Evolutionary conservation across 2,329 filamentous ascomycete genomes (phyloP), one percentile per base, ranked within the genome.

Genomic region (Botrytis pseudocinerea): DNA sequence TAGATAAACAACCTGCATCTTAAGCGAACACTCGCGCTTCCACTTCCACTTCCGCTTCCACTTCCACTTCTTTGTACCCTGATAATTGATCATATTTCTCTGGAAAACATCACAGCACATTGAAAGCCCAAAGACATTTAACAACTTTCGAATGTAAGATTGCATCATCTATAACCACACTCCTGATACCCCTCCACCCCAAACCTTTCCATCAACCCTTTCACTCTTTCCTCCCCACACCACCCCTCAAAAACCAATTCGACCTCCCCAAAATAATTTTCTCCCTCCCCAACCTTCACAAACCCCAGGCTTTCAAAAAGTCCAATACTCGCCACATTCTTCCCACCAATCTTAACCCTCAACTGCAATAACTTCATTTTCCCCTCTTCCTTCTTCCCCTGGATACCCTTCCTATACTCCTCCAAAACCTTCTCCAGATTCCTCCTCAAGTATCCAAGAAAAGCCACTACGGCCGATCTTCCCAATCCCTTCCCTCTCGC

Each of bases 211-310:
- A 84, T 75, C 71, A 79, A 73, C 63, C 71, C 75, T 62, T 78
- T 75, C 54, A 82, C 76, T 59, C 74, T 77, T 46, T 75, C 77
- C 14, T 77, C 57, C 28, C 75, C 74, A 72, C 84, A 74, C 42
- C 81, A 79, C 63, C 73, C 76, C 72, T 78, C 73, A 57, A 80
- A 76, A 22, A 75, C 66, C 60, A 92, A 78, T 81, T 93, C 91
- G 74, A 90, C 82, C 81, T 93, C 91, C 0, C 89, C 89, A 83
- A 93, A 93, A 81, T 89, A 92, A 81, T 90, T 92, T 71, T 82
- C 82, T 6, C 75, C 74, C 38, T 83, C 84, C 0, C 80, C 79
- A 14, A 85, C 82, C 79, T 84, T 87, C 71, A 78, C 76, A 79
- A 92, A 92, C 0, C 87, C 87, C 18, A 90, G 75, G 46, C 85